phyloP scores from a whole-genome alignment of 805 yeast species.

The Pichia exigua region DNA sequence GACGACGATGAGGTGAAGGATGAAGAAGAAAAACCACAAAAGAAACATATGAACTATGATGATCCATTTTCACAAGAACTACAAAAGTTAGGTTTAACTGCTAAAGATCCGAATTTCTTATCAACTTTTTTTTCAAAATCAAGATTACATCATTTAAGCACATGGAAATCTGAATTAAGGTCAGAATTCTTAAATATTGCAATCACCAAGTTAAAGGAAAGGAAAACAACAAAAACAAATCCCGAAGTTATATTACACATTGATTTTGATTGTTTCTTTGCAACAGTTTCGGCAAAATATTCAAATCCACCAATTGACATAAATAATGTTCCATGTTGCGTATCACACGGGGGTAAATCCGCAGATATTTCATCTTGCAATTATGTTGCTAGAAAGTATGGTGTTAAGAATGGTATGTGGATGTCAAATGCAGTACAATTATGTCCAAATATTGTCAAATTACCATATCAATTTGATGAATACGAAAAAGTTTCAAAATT shows the following conservation, averaged over 20 bases:
- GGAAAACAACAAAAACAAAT: slow-evolving; percentile 8
- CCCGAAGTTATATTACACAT: slow-evolving; percentile 54
- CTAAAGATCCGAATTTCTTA: slow-evolving; percentile 72
- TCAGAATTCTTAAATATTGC: slow-evolving; percentile 49
- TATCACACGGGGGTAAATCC: slow-evolving; percentile 47
- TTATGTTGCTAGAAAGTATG: slow-evolving; percentile 72
- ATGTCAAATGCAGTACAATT: slow-evolving; percentile 50
- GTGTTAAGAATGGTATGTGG: slow-evolving; percentile 91
- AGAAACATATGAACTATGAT: slow-evolving; percentile 6
- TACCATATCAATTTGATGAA: slow-evolving; percentile 67
- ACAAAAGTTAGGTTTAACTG: slow-evolving; percentile 33
- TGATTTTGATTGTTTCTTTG: slow-evolving; percentile 94
- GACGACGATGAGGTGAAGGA: slow-evolving; percentile 2
- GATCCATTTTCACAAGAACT: slow-evolving; percentile 8
- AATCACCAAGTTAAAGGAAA: slow-evolving; percentile 18
- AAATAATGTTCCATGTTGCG: slow-evolving; percentile 48
- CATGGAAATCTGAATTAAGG: slow-evolving; percentile 74
- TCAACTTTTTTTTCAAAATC: slow-evolving; percentile 69
- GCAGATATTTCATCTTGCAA: slow-evolving; percentile 92
- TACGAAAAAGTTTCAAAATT: slow-evolving; percentile 59
- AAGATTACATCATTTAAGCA: slow-evolving; percentile 78
- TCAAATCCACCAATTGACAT: slow-evolving; percentile 44
- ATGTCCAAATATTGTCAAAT: slow-evolving; percentile 53
- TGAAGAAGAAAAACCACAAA: neutral
- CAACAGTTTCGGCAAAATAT: slow-evolving; percentile 64